A percentile compares a stretch with the other conserved stretches of the same genome.
Conservation (phyloP, 495 filamentous ascomycete species). For the Penicillium argentinense region DNA sequence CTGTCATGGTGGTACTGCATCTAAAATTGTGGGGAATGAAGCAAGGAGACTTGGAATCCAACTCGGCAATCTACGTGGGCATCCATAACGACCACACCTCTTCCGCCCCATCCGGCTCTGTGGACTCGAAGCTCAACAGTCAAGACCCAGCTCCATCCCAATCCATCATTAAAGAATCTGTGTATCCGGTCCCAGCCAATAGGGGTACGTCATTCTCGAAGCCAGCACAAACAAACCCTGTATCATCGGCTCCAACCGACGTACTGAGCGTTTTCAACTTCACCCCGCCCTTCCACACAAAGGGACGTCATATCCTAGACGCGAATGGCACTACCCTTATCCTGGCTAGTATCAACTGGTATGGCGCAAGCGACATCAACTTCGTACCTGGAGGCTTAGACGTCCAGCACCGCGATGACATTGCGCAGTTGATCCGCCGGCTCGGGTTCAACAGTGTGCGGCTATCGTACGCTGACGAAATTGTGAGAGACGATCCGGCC, state of each 20-base stretch:
- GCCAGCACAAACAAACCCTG: not conserved
- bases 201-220: not conserved
- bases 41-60: not conserved
- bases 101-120: too few species aligned
- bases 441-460: slow-evolving; percentile 67
- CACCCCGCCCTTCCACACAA: slow-evolving; percentile 49
- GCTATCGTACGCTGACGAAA: slow-evolving; percentile 61
- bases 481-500: slow-evolving; percentile 53
- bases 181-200: not conserved
- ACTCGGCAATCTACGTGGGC: not conserved
- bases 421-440: slow-evolving; percentile 49
- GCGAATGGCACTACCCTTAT: slow-evolving; percentile 49
- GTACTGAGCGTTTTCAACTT: slow-evolving; percentile 5
- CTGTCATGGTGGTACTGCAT: not conserved
- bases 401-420: slow-evolving; percentile 52
- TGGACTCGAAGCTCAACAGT: too few species aligned
- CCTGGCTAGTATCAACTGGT: slow-evolving; percentile 63
- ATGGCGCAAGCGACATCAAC: slow-evolving; percentile 58
- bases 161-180: not conserved
- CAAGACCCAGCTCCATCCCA: not conserved
- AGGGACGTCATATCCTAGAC: slow-evolving; percentile 57
- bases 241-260: not conserved
- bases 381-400: slow-evolving; percentile 62
- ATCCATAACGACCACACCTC: too few species aligned
- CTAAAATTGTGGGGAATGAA: not conserved